Evolutionary conservation across 345 rosid genomes (phyloP), one percentile per base, ranked within the genome.

Genomic region (Murraya koenigii): DNA sequence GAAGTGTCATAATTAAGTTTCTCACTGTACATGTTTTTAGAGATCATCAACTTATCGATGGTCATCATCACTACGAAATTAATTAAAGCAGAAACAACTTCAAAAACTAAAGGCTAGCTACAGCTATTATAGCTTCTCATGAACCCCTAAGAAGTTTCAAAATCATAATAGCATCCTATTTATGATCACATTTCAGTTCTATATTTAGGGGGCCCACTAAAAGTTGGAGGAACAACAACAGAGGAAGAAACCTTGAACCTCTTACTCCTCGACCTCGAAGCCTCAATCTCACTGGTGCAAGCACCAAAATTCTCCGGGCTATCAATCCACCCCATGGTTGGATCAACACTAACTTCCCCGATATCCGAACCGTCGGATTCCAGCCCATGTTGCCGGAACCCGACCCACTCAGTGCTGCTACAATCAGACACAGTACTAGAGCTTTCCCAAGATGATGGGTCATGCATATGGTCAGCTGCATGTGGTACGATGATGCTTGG

Each of bases 231-330:
- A 75, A 89, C 87, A 70, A 86, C 60, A 47, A 91, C 86, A 1
- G 90, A 88, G 39, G 93, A 88, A 32, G 91, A 89, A 25, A 89
- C 95, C 87, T 87, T 91, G 8, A 86, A 85, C 83, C 93, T 88
- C 82, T 89, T 91, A 26, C 88, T 85, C 84, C 89, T 85, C 6
- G 89, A 91, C 84, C 89, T 87, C 5, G 89, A 89, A 32, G 79
- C 86, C 74, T 67, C 78, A 23, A 38, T 55, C 39, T 82, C 62
- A 11, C 69, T 72, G 26, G 71, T 59, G 47, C 85, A 44, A 13
- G 17, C 49, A 44, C 49, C 49, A 44, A 44, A 39, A 7, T 77
- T 75, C 38, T 86, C 94, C 2, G 92, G 89, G 60, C 89, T 80
- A 64, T 87, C 91, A 3, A 86, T 71, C 94, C 89, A 84, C 44